phyloP scores from a whole-genome alignment of 345 rosid species.

The Camelina laxa region DNA sequence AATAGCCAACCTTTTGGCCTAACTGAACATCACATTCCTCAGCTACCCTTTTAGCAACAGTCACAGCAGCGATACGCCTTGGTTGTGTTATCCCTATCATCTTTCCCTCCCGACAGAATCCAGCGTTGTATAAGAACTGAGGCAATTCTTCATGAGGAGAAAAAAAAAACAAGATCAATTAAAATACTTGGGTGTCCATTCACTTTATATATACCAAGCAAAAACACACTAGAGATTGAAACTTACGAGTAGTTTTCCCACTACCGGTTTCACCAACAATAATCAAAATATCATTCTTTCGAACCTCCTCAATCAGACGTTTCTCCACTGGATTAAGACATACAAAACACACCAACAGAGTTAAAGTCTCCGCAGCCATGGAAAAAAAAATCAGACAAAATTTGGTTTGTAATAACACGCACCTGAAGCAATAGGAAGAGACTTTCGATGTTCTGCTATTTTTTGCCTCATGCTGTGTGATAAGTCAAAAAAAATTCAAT shows the following conservation, averaged over 20 bases:
- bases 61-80: constrained; percentile 91
- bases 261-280: constrained; percentile 99
- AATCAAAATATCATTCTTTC: constrained; percentile 60
- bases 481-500: constrained; percentile 17
- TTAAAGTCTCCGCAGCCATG: neutral
- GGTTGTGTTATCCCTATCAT: constrained; percentile 85
- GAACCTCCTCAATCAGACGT: constrained; percentile 76
- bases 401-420: neutral
- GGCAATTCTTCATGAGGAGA: constrained; percentile 71
- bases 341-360: constrained; percentile 10
- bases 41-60: constrained; percentile 85
- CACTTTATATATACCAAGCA: too few relatives aligned
- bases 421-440: constrained; percentile 94
- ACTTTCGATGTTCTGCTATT: constrained; percentile 64
- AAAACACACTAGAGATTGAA: neutral
- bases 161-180: constrained; percentile 10
- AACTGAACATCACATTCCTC: constrained; percentile 81
- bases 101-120: constrained; percentile 78
- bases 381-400: neutral
- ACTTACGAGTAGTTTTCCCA: constrained; percentile 94
- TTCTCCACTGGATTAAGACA: constrained; percentile 58
- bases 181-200: neutral
- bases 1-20: constrained; percentile 87
- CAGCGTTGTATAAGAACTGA: constrained; percentile 74
- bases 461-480: constrained; percentile 53